phyloP scores from a whole-genome alignment of 2,329 filamentous ascomycete species.

The Colletotrichum camelliae region DNA sequence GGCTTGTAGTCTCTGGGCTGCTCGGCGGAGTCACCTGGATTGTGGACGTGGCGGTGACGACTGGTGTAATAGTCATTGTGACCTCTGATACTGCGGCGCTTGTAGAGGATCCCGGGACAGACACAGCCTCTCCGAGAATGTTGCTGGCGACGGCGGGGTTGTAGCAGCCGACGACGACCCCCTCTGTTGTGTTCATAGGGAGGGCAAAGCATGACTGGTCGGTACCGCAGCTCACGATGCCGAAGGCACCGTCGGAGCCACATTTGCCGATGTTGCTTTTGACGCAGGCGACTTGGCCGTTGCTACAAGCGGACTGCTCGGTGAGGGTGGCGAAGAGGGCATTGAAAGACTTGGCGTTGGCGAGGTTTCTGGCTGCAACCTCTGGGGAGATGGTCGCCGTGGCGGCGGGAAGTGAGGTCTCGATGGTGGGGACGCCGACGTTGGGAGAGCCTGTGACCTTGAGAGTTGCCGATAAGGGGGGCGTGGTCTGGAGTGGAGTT shows the following conservation, averaged over 20 bases:
- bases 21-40: slow-evolving; percentile 8
- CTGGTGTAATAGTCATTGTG: slow-evolving; percentile 11
- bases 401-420: slow-evolving; percentile 36
- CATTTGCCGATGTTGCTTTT: slow-evolving; percentile 55
- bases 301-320: slow-evolving; percentile 49
- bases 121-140: slow-evolving; percentile 42
- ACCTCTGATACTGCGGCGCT: background rate
- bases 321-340: slow-evolving; percentile 48
- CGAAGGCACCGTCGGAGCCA: slow-evolving; percentile 42
- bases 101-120: slow-evolving; percentile 17
- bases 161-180: slow-evolving; percentile 55
- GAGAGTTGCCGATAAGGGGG: background rate
- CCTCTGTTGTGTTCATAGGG: slow-evolving; percentile 54
- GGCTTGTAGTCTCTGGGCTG: background rate
- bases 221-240: slow-evolving; percentile 40
- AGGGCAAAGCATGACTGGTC: slow-evolving; percentile 55
- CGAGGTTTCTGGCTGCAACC: slow-evolving; percentile 50
- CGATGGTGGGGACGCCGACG: slow-evolving; percentile 46
- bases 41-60: slow-evolving; percentile 11
- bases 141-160: slow-evolving; percentile 42
- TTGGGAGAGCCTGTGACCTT: slow-evolving; percentile 40
- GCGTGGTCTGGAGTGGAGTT: background rate
- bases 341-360: slow-evolving; percentile 51
- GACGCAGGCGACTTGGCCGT: slow-evolving; percentile 58
- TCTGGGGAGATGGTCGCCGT: slow-evolving; percentile 46